Percentiles rank a stretch among this genome's conserved stretches.
Evolutionary conservation across 2,329 filamentous ascomycete species (phyloP).

Genomic region (Pezicula radicicola): DNA sequence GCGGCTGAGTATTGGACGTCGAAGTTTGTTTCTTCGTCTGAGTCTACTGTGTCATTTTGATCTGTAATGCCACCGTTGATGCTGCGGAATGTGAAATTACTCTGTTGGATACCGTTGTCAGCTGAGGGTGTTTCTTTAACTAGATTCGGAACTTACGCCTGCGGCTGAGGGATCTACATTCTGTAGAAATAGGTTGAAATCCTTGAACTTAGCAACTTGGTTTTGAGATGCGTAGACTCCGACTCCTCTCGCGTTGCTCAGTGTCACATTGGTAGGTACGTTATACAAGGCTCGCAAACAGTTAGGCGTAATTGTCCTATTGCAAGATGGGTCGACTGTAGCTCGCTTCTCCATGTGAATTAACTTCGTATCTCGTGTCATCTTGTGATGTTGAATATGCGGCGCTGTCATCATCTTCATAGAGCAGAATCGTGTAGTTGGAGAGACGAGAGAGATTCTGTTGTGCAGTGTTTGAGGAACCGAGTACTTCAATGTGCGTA

Average conservation of each 20-base stretch:
- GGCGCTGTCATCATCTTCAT: background rate
- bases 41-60: background rate
- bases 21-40: conserved; percentile 48
- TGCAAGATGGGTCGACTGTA: background rate
- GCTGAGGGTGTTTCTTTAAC: background rate
- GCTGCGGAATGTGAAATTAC: background rate
- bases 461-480: background rate
- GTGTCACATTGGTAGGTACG: background rate
- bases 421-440: background rate
- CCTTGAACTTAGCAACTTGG: background rate
- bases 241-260: background rate
- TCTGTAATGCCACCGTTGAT: background rate
- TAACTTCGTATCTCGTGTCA: background rate
- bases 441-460: background rate
- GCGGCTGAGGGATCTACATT: background rate
- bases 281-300: background rate
- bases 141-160: background rate
- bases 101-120: background rate
- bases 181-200: background rate
- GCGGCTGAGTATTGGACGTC: conserved; percentile 40
- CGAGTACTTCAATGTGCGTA: background rate
- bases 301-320: background rate
- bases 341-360: background rate
- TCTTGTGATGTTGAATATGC: background rate
- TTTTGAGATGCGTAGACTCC: background rate